Conservation (phyloP, 2,329 filamentous ascomycete genomes). For the Fusarium nisikadoi region DNA sequence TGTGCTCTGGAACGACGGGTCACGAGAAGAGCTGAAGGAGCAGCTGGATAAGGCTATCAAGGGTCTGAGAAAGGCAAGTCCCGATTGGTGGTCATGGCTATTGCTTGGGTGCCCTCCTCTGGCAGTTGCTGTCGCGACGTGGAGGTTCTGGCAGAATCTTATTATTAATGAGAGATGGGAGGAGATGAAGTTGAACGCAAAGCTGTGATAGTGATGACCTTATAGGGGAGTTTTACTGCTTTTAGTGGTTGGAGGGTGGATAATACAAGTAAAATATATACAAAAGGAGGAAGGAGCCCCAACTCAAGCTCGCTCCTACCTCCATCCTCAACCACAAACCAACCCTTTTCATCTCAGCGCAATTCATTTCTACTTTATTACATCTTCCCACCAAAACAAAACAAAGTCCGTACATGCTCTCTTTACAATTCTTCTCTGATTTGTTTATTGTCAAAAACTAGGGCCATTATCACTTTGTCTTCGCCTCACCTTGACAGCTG, state of each 20-base stretch:
- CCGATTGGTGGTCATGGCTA: slow-evolving; percentile 85
- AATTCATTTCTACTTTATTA: background rate
- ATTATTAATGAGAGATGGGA: slow-evolving; percentile 78
- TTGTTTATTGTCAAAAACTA: background rate
- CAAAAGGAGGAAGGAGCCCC: background rate
- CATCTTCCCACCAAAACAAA: background rate
- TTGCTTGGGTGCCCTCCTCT: slow-evolving; percentile 77
- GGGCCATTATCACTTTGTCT: background rate
- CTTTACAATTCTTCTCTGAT: background rate
- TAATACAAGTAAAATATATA: background rate
- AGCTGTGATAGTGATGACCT: slow-evolving; percentile 23
- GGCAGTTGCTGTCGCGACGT: slow-evolving; percentile 73
- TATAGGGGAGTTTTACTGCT: background rate
- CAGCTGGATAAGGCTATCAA: slow-evolving; percentile 75
- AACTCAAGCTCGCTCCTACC: slow-evolving; percentile 50
- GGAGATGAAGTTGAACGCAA: slow-evolving; percentile 56
- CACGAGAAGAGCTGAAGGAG: slow-evolving; percentile 72
- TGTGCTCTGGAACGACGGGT: slow-evolving; percentile 91
- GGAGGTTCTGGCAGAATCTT: slow-evolving; percentile 78
- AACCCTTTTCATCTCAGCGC: background rate
- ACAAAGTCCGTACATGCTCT: too few relatives aligned
- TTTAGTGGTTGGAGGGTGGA: background rate
- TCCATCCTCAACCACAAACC: slow-evolving; percentile 70
- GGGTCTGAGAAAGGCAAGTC: slow-evolving; percentile 71
- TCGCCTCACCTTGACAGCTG: slow-evolving; percentile 12